These are phyloP conservation scores for Dendrobium officinale DNA, from an alignment of 106 monocot genomes.

Conservation along the genomic window DNA sequence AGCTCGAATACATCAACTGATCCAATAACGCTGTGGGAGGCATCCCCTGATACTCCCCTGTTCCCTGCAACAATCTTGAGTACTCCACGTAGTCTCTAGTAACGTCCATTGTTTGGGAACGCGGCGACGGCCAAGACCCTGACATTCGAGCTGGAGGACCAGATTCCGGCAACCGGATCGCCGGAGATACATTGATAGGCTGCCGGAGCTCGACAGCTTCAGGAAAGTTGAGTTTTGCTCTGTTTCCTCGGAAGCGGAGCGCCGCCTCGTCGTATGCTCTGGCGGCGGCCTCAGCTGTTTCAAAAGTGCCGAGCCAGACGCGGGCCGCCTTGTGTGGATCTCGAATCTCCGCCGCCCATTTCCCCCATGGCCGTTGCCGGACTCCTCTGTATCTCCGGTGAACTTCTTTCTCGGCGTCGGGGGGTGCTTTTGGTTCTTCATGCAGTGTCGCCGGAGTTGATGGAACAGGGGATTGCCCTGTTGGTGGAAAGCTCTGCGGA, in stretches of 20 bases:
- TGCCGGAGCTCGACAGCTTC: conserved; percentile 18
- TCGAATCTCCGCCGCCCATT: conserved; percentile 70
- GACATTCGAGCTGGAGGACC: conserved; percentile 5
- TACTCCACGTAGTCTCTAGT: conserved; percentile 28
- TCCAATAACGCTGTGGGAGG: conserved; percentile 10
- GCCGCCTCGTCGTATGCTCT: conserved; percentile 63
- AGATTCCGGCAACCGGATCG: neutral
- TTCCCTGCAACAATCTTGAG: conserved; percentile 27
- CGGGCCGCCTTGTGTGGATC: conserved; percentile 62
- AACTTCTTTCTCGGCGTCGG: conserved; percentile 4
- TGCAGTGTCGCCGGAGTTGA: neutral
- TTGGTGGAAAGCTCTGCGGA: neutral
- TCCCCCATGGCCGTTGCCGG: conserved; percentile 66
- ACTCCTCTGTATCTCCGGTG: conserved; percentile 48
- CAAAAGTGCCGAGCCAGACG: conserved; percentile 71
- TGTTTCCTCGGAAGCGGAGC: conserved; percentile 41
- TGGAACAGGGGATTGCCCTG: neutral
- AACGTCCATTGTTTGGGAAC: neutral
- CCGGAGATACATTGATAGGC: neutral
- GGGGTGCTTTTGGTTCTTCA: neutral
- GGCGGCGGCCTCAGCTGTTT: conserved; percentile 56
- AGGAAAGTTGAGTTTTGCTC: conserved; percentile 66
- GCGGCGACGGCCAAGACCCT: neutral
- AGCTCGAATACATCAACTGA: conserved; percentile 12
- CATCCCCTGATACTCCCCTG: conserved; percentile 18